phyloP scores from a whole-genome alignment of 1,284 basidiomycete species.

The Cryptococcus sp. region DNA sequence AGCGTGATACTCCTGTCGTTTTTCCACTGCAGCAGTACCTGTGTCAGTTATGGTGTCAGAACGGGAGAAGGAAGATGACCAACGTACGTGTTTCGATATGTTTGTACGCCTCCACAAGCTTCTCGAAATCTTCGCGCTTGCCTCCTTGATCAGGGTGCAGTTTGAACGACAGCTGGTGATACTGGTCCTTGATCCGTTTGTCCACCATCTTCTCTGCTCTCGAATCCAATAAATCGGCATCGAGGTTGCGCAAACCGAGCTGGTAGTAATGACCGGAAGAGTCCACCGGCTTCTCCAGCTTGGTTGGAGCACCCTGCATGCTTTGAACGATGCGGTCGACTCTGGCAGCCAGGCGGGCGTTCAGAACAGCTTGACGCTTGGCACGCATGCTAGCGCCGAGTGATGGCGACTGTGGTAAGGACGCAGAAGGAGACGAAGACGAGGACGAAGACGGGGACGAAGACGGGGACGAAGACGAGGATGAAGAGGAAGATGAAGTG shows the following conservation, averaged over 20 bases:
- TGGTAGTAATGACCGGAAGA: constrained; percentile 1
- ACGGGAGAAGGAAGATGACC: neutral
- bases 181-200: constrained; percentile 2
- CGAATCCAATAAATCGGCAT: constrained; percentile 6
- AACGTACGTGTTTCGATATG: constrained; percentile 12
- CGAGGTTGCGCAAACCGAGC: constrained; percentile 4
- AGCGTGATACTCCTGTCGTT: constrained; percentile 1
- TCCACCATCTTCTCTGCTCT: constrained; percentile 7
- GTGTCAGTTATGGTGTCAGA: neutral
- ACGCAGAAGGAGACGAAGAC: neutral
- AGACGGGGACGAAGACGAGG: too few species aligned
- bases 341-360: too few species aligned
- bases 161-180: neutral
- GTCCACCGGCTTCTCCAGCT: too few species aligned
- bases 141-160: constrained; percentile 16
- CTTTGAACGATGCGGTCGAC: too few species aligned
- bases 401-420: neutral
- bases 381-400: neutral
- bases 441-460: too few species aligned
- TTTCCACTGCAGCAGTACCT: constrained; percentile 1
- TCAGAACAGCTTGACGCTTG: neutral
- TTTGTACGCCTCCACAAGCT: constrained; percentile 1
- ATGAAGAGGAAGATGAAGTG: neutral
- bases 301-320: too few species aligned
- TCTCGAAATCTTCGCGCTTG: neutral